Base-by-base conservation (phyloP, 352 stramenopile species). In the Globisporangium nodosum region DNA sequence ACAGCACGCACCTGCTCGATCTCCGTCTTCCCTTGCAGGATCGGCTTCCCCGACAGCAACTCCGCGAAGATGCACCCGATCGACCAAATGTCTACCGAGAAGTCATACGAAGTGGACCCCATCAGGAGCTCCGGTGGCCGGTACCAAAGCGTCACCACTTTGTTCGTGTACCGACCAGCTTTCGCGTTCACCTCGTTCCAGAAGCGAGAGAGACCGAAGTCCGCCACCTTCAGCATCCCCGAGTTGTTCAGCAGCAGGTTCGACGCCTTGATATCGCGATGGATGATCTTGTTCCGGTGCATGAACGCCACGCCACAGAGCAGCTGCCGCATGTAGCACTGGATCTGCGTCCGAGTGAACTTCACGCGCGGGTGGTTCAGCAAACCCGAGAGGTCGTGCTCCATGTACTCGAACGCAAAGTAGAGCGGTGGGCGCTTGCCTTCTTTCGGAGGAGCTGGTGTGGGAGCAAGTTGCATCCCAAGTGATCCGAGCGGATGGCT, bases 131-230 rank as follows among this genome's bases (percentile, higher is more conserved):
- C 94, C 0, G 94, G 94, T 1, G 93, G 81, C 30, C 94, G 81
- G 66, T 98, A 98, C 94, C 94, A 98, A 20, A 96, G 69, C 30
- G 94, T 98, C 12, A 97, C 93, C 5, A 98, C 94, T 61, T 98
- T 98, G 74, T 98, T 97, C 20, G 92, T 98, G 55, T 94, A 94
- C 20, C 79, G 69, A 21, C 85, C 85, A 16, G 82, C 84, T 53
- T 92, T 91, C 30, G 83, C 83, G 35, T 89, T 90, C 5, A 90
- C 81, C 58, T 93, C 85, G 48, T 90, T 94, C 83, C 83, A 94
- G 49, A 87, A 92, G 12, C 85, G 73, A 24, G 83, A 92, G 21
- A 94, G 70, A 1, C 85, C 85, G 60, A 92, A 94, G 47, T 94
- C 85, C 0, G 71, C 83, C 43, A 94, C 79, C 57, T 94, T 94